Conservation (phyloP, 768 basidiomycete genomes). For the Auriculariales sp. region DNA sequence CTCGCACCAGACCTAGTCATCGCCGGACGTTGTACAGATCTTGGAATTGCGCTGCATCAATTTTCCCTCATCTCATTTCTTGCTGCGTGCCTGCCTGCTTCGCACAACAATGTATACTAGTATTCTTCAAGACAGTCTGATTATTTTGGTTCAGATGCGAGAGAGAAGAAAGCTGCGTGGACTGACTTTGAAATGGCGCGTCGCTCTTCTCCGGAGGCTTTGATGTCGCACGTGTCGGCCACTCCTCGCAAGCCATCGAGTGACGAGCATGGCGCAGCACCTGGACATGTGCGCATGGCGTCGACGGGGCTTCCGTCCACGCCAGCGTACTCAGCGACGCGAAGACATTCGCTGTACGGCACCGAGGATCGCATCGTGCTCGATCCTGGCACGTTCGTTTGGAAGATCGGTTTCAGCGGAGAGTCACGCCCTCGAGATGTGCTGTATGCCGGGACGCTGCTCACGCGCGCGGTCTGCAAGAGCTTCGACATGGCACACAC, state of each 20-base stretch:
- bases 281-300: not conserved
- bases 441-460: conserved; percentile 43
- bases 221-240: not conserved
- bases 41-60: too few species aligned
- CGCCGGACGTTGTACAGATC: too few species aligned
- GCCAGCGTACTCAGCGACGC: conserved; percentile 71
- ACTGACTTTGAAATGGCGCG: too few species aligned
- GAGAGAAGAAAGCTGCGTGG: too few species aligned
- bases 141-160: too few species aligned
- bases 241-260: not conserved
- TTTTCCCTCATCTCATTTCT: too few species aligned
- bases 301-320: conserved; percentile 20
- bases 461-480: conserved; percentile 29
- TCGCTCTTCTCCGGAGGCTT: too few species aligned
- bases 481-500: conserved; percentile 15
- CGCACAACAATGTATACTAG: too few species aligned
- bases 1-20: too few species aligned
- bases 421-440: conserved; percentile 84
- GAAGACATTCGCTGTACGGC: conserved; percentile 89
- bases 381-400: conserved; percentile 84
- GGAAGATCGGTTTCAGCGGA: conserved; percentile 97
- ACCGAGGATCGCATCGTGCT: conserved; percentile 92
- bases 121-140: too few species aligned
- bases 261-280: not conserved
- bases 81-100: too few species aligned